Evolutionary conservation across 1,284 basidiomycete genomes (phyloP), one percentile per base, ranked within the genome.

Genomic region (Naganishia cerealis): DNA sequence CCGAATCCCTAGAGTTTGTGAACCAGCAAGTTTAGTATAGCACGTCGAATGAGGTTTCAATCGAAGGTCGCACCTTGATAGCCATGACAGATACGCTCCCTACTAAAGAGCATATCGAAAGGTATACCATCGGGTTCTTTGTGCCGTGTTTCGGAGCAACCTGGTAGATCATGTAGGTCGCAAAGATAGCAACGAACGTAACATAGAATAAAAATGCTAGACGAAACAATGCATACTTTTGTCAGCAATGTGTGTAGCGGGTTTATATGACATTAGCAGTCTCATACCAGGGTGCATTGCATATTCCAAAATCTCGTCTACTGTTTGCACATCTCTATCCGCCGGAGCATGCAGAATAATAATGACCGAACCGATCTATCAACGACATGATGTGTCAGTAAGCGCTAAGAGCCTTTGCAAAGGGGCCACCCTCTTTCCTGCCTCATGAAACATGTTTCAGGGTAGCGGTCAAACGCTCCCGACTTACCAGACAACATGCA

Each of bases 331-430:
- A 57, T 91, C 89, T 80, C 94, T 94, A 83, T 99, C 95, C 77
- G 92, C 92, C 5, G 95, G 95, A 21, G 95, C 94, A 75, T 99
- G 94, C 2, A 99, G 84, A 56, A 99, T 90, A 73, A 99, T 98
- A 76, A 99, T 91, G 69, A 98, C 83, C 5, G 92, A 94, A 16
- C 95, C 95, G 52, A 94, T 83, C 53, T 79, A 62, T 13, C 36
- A 13, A 42, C 18, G 2, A n/a, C 0, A 13, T 29, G 57, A 13
- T 12, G 39, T 33, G 33, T 39, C 5, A 26, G 38, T n/a, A 18
- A 24, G n/a, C 13, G 12, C 40, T 26, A 16, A 15, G n/a, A 33
- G 18, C 26, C 29, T 26, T 42, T 13, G 36, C 16, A 43, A 13
- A 67, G 46, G 24, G 8, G 46, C 1, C 21, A 8, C n/a, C 46